Base-by-base conservation (phyloP, 768 basidiomycete genomes). In the Suillus hirtellus region DNA sequence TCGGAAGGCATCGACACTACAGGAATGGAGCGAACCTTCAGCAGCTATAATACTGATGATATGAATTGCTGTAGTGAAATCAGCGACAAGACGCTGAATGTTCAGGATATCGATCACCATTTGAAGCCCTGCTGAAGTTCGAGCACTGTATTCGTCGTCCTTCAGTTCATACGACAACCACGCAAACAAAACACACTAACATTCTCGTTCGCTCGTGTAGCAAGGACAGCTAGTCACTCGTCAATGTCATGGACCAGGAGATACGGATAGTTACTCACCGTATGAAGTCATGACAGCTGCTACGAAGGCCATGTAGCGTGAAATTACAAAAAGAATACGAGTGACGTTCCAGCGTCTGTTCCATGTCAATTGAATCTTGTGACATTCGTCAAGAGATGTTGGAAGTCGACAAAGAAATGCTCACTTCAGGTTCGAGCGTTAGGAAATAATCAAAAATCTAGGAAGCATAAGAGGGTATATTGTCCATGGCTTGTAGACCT, bases 281-380 rank as follows among this genome's bases (percentile, higher is more conserved):
- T 63, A 63, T 19, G 60, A 19, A 34, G 63, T 63, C 63, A 63
- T 62, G 6, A 27, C 34, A 27, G 63, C 63, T n/a, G 60, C 63
- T 17, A 37, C 35, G 27, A 63, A 63, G 2, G 63, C 24, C 52
- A 52, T 40, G 24, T 63, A 63, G 12, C 63, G 63, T 37, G 63
- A 52, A 31, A 63, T 12, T 4, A 52, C 17, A 10, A 63, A 63
- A 19, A 63, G 11, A 46, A 63, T 5, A 31, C 63, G 60, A 15
- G 9, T 17, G 38, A 24, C 11, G 19, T 38, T 31, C 63, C 63
- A 63, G 47, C 37, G 49, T 19, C 38, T 49, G 12, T 38, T 46
- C 63, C 63, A 63, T n/a, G 62, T 63, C 55, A 38, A 56, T 40
- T 21, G 55, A 27, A 56, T 15, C 37, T 56, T 24, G 38, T 9